Conservation (phyloP, 805 yeast species). For the Pichia ethanolica region DNA sequence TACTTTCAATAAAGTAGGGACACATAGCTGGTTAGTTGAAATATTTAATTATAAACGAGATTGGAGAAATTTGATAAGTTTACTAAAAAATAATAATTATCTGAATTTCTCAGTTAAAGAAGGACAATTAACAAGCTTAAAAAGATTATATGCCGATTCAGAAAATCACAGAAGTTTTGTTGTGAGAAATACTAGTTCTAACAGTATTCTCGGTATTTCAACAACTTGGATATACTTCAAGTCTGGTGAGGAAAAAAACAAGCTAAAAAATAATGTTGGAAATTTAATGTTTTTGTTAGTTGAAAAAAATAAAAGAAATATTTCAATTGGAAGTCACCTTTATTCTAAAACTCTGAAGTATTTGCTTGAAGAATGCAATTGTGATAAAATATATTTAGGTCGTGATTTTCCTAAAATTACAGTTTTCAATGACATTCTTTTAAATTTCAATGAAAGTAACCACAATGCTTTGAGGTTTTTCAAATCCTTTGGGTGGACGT, state of each 20-base stretch:
- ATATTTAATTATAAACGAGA: constrained; percentile 44
- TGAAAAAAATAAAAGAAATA: constrained; percentile 34
- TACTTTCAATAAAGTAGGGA: constrained; percentile 7
- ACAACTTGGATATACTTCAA: constrained; percentile 44
- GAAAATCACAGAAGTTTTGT: constrained; percentile 43
- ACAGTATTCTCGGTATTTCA: constrained; percentile 46
- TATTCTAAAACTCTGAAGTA: constrained; percentile 10
- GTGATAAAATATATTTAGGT: constrained; percentile 42
- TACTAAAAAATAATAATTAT: constrained; percentile 35
- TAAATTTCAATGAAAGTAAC: constrained; percentile 43
- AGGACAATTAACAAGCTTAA: constrained; percentile 17
- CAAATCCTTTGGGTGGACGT: constrained; percentile 39
- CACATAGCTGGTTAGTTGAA: constrained; percentile 47
- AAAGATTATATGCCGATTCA: constrained; percentile 12
- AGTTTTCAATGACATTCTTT: constrained; percentile 44
- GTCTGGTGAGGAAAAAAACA: constrained; percentile 27
- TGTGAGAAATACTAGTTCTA: constrained; percentile 49
- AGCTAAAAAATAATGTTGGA: not conserved
- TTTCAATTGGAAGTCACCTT: constrained; percentile 4
- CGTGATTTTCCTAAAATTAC: constrained; percentile 48
- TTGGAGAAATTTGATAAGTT: constrained; percentile 42
- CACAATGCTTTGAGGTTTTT: constrained; percentile 32
- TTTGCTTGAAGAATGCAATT: constrained; percentile 17
- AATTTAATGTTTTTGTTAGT: constrained; percentile 35
- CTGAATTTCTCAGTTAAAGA: constrained; percentile 2